phyloP scores from a whole-genome alignment of 805 yeast genomes.

The Wickerhamomyces canadensis region DNA sequence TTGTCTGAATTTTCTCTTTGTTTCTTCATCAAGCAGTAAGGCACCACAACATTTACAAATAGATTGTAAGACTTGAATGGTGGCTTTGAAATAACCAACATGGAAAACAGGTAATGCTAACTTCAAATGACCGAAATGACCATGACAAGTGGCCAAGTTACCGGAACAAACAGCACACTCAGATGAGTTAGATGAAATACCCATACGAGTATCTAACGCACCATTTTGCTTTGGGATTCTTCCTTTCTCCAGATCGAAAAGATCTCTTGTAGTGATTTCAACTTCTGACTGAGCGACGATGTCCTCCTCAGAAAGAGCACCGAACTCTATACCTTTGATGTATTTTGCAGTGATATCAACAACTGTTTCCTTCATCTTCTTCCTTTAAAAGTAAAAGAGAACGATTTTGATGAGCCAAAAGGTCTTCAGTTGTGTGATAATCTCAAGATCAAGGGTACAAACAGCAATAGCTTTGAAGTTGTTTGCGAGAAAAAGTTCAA shows the following conservation, averaged over 20 bases:
- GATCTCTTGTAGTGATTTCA: slow-evolving; percentile 85
- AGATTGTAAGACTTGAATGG: slow-evolving; percentile 80
- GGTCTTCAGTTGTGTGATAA: slow-evolving; percentile 7
- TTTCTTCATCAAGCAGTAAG: slow-evolving; percentile 65
- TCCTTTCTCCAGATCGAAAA: slow-evolving; percentile 87
- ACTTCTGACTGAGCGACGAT: slow-evolving; percentile 92
- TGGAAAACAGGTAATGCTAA: slow-evolving; percentile 95
- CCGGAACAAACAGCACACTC: slow-evolving; percentile 94
- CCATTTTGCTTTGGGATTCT: slow-evolving; percentile 79
- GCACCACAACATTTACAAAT: slow-evolving; percentile 88
- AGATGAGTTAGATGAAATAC: slow-evolving; percentile 79
- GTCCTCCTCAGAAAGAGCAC: slow-evolving; percentile 88
- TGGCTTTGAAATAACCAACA: slow-evolving; percentile 92
- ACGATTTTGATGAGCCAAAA: slow-evolving; percentile 24
- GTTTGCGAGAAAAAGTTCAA: too few species aligned
- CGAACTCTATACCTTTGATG: slow-evolving; percentile 85
- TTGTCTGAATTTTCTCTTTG: slow-evolving; percentile 60
- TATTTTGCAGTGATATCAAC: slow-evolving; percentile 81
- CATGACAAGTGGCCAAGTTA: slow-evolving; percentile 89
- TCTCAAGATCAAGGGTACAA: background rate
- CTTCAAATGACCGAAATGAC: slow-evolving; percentile 94
- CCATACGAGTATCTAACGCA: slow-evolving; percentile 91
- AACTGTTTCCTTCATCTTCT: slow-evolving; percentile 34
- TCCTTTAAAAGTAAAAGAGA: slow-evolving; percentile 1
- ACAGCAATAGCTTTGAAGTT: background rate